These are phyloP conservation scores for Diaporthe citrichinensis DNA, from an alignment of 2,329 filamentous ascomycete species.

Conservation along the genomic window DNA sequence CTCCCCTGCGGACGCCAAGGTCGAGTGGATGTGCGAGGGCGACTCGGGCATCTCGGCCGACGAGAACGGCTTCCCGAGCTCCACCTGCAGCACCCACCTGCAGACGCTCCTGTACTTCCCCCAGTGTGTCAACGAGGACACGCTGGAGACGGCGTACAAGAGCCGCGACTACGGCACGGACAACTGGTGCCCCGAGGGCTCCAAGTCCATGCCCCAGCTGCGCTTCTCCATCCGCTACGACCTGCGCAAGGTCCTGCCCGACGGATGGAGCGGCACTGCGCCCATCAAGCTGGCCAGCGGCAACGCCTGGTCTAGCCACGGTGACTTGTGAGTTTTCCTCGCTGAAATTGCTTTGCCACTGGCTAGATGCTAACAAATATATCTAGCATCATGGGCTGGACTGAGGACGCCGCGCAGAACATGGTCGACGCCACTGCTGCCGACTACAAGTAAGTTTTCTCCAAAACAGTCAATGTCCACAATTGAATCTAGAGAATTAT, in stretches of 20 bases:
- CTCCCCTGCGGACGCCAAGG: conserved; percentile 44
- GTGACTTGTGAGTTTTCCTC: conserved; percentile 53
- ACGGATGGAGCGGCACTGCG: conserved; percentile 57
- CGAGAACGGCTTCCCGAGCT: conserved; percentile 78
- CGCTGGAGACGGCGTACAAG: conserved; percentile 49
- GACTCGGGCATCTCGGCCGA: conserved; percentile 59
- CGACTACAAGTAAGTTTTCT: conserved; percentile 49
- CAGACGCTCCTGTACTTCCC: conserved; percentile 69
- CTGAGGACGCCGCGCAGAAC: conserved; percentile 55
- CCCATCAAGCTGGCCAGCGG: conserved; percentile 57
- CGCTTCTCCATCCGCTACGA: conserved; percentile 61
- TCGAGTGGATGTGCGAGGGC: conserved; percentile 46
- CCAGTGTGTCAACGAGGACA: conserved; percentile 55
- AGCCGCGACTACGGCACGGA: conserved; percentile 49
- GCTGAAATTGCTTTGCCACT: neutral
- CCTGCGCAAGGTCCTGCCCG: conserved; percentile 54
- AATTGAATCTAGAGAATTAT: neutral
- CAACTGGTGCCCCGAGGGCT: conserved; percentile 55
- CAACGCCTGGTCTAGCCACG: conserved; percentile 56
- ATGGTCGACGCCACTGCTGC: conserved; percentile 53
- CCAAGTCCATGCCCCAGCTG: conserved; percentile 59
- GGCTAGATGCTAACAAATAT: neutral
- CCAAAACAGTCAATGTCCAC: neutral
- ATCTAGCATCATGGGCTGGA: conserved; percentile 58
- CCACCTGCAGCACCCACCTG: conserved; percentile 74